Conservation (phyloP, 1,139 yeast genomes). For the Pichia sp. region DNA sequence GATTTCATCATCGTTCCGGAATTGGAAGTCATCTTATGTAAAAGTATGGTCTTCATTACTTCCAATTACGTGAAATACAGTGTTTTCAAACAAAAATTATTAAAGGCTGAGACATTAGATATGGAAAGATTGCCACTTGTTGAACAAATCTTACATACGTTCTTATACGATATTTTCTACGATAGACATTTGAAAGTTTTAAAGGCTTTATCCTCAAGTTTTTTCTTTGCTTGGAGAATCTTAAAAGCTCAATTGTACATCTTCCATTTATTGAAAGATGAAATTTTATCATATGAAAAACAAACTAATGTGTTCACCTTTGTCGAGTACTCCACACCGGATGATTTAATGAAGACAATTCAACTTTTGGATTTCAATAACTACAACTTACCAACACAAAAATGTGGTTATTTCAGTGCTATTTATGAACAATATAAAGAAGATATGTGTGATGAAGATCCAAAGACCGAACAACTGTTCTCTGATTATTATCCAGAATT, state of each 20-base stretch:
- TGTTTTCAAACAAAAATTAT: slow-evolving; percentile 2
- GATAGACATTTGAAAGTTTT: slow-evolving; percentile 6
- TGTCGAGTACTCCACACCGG: slow-evolving; percentile 17
- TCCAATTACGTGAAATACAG: slow-evolving; percentile 32
- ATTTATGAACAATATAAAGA: not conserved
- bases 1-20: slow-evolving; percentile 29
- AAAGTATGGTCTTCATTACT: slow-evolving; percentile 20
- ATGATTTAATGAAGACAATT: slow-evolving; percentile 16
- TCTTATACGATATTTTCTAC: not conserved
- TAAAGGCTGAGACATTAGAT: not conserved
- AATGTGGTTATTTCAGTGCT: not conserved
- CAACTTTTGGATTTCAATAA: not conserved
- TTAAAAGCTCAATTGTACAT: slow-evolving; percentile 47
- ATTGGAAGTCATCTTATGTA: slow-evolving; percentile 29
- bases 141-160: not conserved
- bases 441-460: slow-evolving; percentile 6
- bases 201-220: slow-evolving; percentile 35
- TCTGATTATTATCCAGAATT: not conserved
- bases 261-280: slow-evolving; percentile 35
- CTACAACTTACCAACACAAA: not conserved
- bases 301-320: slow-evolving; percentile 14
- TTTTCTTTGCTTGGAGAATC: slow-evolving; percentile 55
- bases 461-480: not conserved
- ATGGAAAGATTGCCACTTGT: not conserved
- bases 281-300: slow-evolving; percentile 1